phyloP scores from a whole-genome alignment of 257 asterid genomes.

The Petrea volubilis region DNA sequence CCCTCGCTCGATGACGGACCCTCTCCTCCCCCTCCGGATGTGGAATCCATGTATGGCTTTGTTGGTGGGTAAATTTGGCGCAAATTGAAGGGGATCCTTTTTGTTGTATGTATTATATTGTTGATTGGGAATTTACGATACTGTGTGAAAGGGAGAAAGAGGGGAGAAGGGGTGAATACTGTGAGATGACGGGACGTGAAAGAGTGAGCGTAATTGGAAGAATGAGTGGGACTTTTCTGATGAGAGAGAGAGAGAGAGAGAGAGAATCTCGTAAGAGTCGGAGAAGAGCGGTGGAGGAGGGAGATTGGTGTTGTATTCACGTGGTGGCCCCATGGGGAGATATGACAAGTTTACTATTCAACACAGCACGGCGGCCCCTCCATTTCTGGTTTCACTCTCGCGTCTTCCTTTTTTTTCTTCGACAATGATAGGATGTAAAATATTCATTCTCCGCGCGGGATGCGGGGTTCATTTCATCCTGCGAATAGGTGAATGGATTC shows the following conservation, averaged over 20 bases:
- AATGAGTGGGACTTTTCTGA: slow-evolving; percentile 21
- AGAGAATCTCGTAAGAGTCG: too few species aligned
- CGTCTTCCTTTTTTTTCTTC: not conserved
- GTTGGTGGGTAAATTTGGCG: too few species aligned
- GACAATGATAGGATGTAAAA: too few species aligned
- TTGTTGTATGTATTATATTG: too few species aligned
- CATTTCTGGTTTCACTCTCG: not conserved
- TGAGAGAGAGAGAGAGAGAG: not conserved
- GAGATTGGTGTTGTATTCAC: slow-evolving; percentile 20
- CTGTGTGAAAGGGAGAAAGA: not conserved
- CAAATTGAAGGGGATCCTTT: too few species aligned
- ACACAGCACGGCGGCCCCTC: slow-evolving; percentile 24
- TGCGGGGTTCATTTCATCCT: too few species aligned
- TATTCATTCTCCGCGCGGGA: too few species aligned
- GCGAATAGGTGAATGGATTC: too few species aligned
- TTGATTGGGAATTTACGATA: not conserved
- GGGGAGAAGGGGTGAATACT: too few species aligned
- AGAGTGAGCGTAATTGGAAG: slow-evolving; percentile 21
- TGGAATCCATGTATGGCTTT: too few species aligned
- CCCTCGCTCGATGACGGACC: not conserved
- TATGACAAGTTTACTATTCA: slow-evolving; percentile 33
- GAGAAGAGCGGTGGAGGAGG: slow-evolving; percentile 2
- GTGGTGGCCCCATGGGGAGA: slow-evolving; percentile 33
- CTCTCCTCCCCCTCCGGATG: slow-evolving; percentile 17
- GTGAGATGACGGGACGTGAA: slow-evolving; percentile 37